phyloP scores from a whole-genome alignment of 2,329 filamentous ascomycete genomes.

The Aspergillus puulaauensis region DNA sequence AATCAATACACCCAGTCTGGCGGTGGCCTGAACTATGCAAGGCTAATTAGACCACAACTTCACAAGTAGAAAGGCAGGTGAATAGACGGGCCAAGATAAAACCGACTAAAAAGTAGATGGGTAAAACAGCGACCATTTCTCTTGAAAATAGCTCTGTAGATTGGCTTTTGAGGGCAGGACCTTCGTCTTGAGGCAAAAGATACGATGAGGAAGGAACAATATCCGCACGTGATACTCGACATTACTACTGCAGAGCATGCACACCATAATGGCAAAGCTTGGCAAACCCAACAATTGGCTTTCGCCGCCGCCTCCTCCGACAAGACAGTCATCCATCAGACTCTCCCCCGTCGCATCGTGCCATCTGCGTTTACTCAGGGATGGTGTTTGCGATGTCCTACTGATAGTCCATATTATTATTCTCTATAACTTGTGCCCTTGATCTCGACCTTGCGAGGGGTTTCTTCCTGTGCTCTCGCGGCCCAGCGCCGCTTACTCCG shows the following conservation, averaged over 20 bases:
- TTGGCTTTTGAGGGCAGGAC: too few species aligned
- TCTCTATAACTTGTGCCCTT: not conserved
- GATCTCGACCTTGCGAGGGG: constrained; percentile 13
- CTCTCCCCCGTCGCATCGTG: constrained; percentile 7
- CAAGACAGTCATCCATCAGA: constrained; percentile 6
- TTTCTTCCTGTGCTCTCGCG: constrained; percentile 22
- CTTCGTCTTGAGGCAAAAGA: not conserved
- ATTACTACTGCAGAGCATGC: constrained; percentile 18
- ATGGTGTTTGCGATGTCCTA: constrained; percentile 24
- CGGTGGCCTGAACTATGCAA: not conserved
- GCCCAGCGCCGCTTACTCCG: constrained; percentile 38
- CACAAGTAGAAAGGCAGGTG: not conserved
- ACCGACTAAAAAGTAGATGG: not conserved
- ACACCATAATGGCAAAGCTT: constrained; percentile 26
- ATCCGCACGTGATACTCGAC: constrained; percentile 19
- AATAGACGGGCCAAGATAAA: not conserved
- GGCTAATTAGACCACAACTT: not conserved
- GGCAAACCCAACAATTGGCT: constrained; percentile 19
- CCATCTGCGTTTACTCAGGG: constrained; percentile 22
- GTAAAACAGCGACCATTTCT: not conserved
- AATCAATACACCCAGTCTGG: not conserved
- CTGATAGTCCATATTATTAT: constrained; percentile 11
- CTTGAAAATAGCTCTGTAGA: not conserved
- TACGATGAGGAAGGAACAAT: not conserved
- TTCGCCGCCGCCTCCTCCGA: constrained; percentile 31